Percentiles rank a stretch among this genome's conserved stretches.
These are phyloP conservation scores for Xylaria acuta DNA, from an alignment of 495 filamentous ascomycete genomes.

Conservation along the genomic window DNA sequence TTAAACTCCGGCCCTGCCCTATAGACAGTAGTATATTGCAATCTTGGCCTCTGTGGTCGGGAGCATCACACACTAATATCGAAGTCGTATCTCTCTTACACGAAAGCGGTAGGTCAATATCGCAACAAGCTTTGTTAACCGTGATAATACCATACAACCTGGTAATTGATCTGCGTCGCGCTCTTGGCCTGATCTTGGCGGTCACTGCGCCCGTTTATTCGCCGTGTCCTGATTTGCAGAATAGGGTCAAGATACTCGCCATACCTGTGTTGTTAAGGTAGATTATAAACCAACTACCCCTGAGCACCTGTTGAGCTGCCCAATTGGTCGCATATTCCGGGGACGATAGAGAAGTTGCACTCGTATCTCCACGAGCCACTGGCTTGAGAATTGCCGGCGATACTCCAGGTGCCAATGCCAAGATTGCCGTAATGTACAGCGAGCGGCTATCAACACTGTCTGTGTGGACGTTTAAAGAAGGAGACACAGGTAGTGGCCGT, in stretches of 20 bases:
- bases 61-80: conserved; percentile 22
- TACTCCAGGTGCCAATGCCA: background rate
- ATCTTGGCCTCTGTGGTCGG: conserved; percentile 3
- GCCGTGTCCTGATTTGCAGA: conserved; percentile 15
- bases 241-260: conserved; percentile 14
- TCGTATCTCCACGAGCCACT: conserved; percentile 10
- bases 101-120: conserved; percentile 25
- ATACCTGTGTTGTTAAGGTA: background rate
- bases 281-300: background rate
- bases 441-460: background rate
- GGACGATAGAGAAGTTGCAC: conserved; percentile 19
- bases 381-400: conserved; percentile 17
- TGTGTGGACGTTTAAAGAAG: background rate
- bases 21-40: conserved; percentile 2
- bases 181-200: conserved; percentile 28
- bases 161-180: conserved; percentile 23
- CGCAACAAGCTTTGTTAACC: conserved; percentile 17
- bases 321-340: conserved; percentile 20
- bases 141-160: conserved; percentile 8
- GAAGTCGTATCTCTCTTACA: conserved; percentile 17
- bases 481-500: background rate
- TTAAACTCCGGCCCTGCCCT: conserved; percentile 2
- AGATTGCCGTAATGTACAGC: background rate
- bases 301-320: conserved; percentile 10
- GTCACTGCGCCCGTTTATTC: conserved; percentile 7